Conservation (phyloP, 148 eudicot genomes). For the Bassia scoparia region DNA sequence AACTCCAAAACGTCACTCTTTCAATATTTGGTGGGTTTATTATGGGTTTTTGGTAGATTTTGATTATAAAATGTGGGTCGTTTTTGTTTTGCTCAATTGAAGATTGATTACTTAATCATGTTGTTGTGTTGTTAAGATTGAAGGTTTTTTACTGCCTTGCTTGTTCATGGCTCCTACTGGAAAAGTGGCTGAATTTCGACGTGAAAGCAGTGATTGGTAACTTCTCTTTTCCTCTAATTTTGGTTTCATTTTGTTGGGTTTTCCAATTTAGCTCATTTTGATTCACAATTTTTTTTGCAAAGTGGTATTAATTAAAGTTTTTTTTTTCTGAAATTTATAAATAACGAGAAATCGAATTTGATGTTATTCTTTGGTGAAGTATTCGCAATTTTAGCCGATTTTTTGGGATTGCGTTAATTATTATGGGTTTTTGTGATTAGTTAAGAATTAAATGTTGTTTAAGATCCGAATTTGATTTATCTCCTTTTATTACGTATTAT, state of each 20-base stretch:
- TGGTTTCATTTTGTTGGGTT: background rate
- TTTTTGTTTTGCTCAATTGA: slow-evolving; percentile 19
- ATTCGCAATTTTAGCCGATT: no score
- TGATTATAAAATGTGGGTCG: slow-evolving; percentile 1
- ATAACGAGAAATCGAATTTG: background rate
- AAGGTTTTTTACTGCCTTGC: background rate
- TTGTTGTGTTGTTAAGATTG: slow-evolving; percentile 6
- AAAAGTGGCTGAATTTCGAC: slow-evolving; percentile 56
- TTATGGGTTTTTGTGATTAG: no score
- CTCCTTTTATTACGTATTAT: no score
- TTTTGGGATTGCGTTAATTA: no score
- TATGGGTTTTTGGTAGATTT: background rate
- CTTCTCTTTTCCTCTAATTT: slow-evolving; percentile 16
- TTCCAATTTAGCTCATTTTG: background rate
- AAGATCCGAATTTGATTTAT: no score
- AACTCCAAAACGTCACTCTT: background rate
- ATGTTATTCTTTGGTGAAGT: no score
- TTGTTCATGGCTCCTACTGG: slow-evolving; percentile 63
- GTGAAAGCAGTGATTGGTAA: slow-evolving; percentile 77
- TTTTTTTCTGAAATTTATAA: background rate
- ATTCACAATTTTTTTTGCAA: background rate
- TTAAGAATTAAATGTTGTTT: no score
- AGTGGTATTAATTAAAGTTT: slow-evolving; percentile 11
- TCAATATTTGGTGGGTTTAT: background rate
- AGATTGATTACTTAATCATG: slow-evolving; percentile 18